Evolutionary conservation across 257 asterid species (phyloP), one percentile per base, ranked within the genome.

Genomic region (Solanum sitiens): DNA sequence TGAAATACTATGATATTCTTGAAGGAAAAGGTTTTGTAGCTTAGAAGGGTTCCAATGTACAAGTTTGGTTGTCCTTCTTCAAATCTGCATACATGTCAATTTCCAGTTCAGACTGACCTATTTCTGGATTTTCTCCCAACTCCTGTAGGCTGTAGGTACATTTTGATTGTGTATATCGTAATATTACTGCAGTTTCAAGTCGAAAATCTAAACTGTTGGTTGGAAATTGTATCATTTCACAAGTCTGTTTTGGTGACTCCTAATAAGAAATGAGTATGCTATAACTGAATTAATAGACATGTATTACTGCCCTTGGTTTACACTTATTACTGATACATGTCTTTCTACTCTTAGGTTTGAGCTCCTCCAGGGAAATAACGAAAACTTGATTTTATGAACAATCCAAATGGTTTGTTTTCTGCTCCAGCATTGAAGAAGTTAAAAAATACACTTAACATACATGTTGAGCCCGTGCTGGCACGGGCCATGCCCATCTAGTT

Each of bases 161-260:
- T 92, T 97, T 95, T 89, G 98, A 97, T 89, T 97, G 98, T 89
- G n/a, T 94, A 65, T 97, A 94, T 87, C 98, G 94, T 25, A 96
- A 95, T n/a, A 90, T 97, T 90, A 97, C 98, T 89, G 99, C 98
- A 67, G 92, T 95, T 71, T 97, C 99, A 7, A 97, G 98, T 70
- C 94, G 96, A 79, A 98, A 95, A 92, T 97, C 99, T 45, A 95
- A 97, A 86, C 93, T 97, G 88, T 92, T 97, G 92, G 98, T 98
- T 75, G 98, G 99, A 86, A 97, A 97, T 89, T 92, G 98, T 88
- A 92, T 75, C 89, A 97, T 95, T 76, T 94, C 98, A 53, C 98
- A 97, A 98, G 98, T 96, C 79, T 25, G 30, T 80, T 88, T 70
- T 70, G 25, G 45, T 33, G 86, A 79, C 86, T 83, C 39, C 71